Evolutionary conservation across 2,329 filamentous ascomycete species (phyloP).

Genomic region (Simplicillium sp.): DNA sequence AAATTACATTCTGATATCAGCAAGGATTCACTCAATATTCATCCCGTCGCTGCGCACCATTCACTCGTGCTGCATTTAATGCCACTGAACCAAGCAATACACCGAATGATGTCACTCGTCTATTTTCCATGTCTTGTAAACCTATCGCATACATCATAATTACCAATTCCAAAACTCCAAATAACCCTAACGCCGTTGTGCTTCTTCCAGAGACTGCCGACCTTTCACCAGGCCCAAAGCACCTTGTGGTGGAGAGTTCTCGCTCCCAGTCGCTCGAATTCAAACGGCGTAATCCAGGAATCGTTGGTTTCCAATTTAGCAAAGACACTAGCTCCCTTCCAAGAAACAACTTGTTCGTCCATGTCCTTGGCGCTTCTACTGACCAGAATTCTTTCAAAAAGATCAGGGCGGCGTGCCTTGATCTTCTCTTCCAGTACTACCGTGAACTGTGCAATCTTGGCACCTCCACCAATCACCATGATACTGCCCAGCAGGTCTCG

Average conservation of each 20-base stretch:
- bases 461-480: constrained; percentile 81
- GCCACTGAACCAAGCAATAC: too few relatives aligned
- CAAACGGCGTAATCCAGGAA: constrained; percentile 80
- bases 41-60: too few relatives aligned
- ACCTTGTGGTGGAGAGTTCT: constrained; percentile 79
- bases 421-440: constrained; percentile 76
- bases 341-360: constrained; percentile 92
- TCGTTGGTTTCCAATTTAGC: constrained; percentile 88
- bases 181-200: not conserved
- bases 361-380: constrained; percentile 76
- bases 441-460: constrained; percentile 71
- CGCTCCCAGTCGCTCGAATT: constrained; percentile 79
- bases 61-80: too few relatives aligned
- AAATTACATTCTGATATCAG: too few relatives aligned
- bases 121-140: too few relatives aligned
- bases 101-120: too few relatives aligned
- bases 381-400: constrained; percentile 51
- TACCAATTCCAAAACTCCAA: not conserved
- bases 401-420: constrained; percentile 53
- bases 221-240: constrained; percentile 46
- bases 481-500: constrained; percentile 83
- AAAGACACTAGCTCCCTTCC: constrained; percentile 97
- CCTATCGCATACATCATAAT: not conserved
- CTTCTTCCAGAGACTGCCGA: not conserved
- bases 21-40: too few relatives aligned